Conservation (phyloP, 371 early-diverging fungal species). For the Smittium culicis region DNA sequence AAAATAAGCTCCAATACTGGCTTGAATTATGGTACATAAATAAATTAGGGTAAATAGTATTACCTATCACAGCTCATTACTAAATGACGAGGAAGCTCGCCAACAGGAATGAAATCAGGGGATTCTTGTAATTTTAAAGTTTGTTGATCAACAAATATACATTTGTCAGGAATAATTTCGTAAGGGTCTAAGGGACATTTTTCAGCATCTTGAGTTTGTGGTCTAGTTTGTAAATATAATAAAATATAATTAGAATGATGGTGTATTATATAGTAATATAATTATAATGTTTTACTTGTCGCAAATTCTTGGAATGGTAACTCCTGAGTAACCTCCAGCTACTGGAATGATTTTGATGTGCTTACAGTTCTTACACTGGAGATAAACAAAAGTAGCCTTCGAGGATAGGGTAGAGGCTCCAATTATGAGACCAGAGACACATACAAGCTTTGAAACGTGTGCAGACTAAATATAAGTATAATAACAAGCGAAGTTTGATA, state of each 20-base stretch:
- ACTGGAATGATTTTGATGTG: slow-evolving; percentile 62
- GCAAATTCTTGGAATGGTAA: slow-evolving; percentile 76
- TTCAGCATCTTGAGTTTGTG: slow-evolving; percentile 21
- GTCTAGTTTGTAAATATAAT: slow-evolving; percentile 13
- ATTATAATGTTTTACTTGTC: slow-evolving; percentile 28
- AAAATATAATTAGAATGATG: background rate
- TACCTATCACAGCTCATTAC: slow-evolving; percentile 79
- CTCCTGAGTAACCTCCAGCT: slow-evolving; percentile 69
- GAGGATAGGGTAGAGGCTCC: slow-evolving; percentile 81
- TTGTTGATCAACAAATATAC: slow-evolving; percentile 95
- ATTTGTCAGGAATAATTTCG: slow-evolving; percentile 89
- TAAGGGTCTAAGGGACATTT: slow-evolving; percentile 91
- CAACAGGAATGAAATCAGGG: slow-evolving; percentile 96
- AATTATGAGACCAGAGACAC: slow-evolving; percentile 94
- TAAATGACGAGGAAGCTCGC: slow-evolving; percentile 96
- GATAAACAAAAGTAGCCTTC: slow-evolving; percentile 72
- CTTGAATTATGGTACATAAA: no score
- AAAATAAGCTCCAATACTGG: no score
- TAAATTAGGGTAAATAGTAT: no score
- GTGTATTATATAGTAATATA: no score
- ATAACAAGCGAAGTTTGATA: no score
- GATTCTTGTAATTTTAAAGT: slow-evolving; percentile 96
- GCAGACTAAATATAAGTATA: slow-evolving; percentile 32
- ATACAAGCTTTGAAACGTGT: slow-evolving; percentile 85
- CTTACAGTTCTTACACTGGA: slow-evolving; percentile 80